Evolutionary conservation across 352 stramenopile species (phyloP), one percentile per base, ranked within the genome.

Genomic region (Phytopythium vexans): DNA sequence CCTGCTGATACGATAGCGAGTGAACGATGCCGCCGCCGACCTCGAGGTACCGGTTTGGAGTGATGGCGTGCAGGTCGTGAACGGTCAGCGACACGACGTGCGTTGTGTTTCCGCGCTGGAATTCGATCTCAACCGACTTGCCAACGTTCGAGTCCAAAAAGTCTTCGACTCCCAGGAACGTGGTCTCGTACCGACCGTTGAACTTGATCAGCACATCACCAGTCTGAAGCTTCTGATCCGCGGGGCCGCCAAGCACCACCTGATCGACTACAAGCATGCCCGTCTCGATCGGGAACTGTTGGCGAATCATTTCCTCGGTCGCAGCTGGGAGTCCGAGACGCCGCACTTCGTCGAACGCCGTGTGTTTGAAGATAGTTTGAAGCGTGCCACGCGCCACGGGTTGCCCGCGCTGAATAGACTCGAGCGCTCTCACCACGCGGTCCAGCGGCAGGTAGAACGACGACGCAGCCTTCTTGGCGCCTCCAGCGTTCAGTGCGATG

Each of bases 391-490:
- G 88, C 1, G 83, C 62, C 38, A 92, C 77, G 14, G 57, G 49
- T 41, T 79, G 49, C 8, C 68, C 77, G 14, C 71, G 49, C 48
- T 91, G 80, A 48, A 96, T 80, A 6, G 76, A 68, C 12, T 65
- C 41, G 1, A 97, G 73, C 3, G 90, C 89, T 0, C 88, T 74
- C 47, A 94, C 82, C 14, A 95, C 82, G 16, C 86, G 87, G 42
- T 95, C 77, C 9, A 97, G 54, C 9, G 91, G 91, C 14, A 97
- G 54, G 59, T 97, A 97, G 55, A 96, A 97, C 5, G 87, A 94
- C 9, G 87, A 94, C 0, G 88, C 88, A 1, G 91, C 73, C 39
- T 89, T 88, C 56, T 89, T 95, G n/a, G 77, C 78, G 10, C 86
- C 91, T 35, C 91, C 91, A 27, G 89, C 92, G 65, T 97, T 97